Evolutionary conservation across 257 asterid species (phyloP), one percentile per base, ranked within the genome.

Genomic region (Rehmannia glutinosa): DNA sequence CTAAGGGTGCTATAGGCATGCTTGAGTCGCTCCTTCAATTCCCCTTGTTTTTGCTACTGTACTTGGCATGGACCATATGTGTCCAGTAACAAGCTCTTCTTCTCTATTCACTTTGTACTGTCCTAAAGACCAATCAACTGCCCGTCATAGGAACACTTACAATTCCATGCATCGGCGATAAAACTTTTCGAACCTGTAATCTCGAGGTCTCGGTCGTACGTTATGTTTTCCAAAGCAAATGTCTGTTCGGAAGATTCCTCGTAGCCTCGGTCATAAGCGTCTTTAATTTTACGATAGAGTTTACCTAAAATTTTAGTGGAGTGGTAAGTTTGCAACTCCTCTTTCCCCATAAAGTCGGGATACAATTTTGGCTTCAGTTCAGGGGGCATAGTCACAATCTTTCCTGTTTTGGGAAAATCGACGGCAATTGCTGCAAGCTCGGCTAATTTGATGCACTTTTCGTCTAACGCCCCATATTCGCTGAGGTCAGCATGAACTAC

Each of bases 361-460:
- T 94, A 91, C 75, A 80, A 16, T 69, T 87, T 82, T 5, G 99
- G 97, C 82, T 78, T 91, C 59, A 81, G 77, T 0, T 63, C 81
- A 9, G 53, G 1, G 0, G 97, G 99, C 91, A 91, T 78, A 23
- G 15, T 63, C 62, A 84, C 97, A 15, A 85, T 25, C 72, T 80
- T 85, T 39, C 97, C 99, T 4, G 97, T 94, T 82, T 94, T 94
- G 1, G 97, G 97, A 73, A 88, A 94, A 75, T 94, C 99, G 53
- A 94, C 96, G 0, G 96, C 99, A 24, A 80, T 76, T 0, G 97
- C 97, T 23, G 99, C 99, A 24, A 94, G 90, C 83, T 91, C 96
- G 24, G 99, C 97, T 77, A 94, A 63, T 72, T 80, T 85, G 51
- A 74, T 74, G 80, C 99, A 94, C 69, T 88, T 94, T 67, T 91